phyloP scores from a whole-genome alignment of 805 yeast genomes.

The Zygotorulaspora danielsina region DNA sequence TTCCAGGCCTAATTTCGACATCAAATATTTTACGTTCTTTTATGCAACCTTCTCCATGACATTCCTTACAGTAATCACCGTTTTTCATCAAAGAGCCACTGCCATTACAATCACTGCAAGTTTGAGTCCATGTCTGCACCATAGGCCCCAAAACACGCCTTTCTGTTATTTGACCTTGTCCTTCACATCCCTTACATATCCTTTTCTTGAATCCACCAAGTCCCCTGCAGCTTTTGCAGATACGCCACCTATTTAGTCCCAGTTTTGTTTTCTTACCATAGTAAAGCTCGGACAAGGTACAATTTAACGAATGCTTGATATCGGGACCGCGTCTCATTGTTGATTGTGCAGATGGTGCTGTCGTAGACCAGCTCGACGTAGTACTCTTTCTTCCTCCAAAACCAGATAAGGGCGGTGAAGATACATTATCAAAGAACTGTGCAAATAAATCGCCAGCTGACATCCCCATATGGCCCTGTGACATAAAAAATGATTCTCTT shows the following conservation, averaged over 20 bases:
- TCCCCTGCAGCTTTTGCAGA: constrained; percentile 51
- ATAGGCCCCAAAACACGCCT: constrained; percentile 44
- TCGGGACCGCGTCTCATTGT: constrained; percentile 41
- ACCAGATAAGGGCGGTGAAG: constrained; percentile 3
- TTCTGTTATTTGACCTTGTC: constrained; percentile 41
- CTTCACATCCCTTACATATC: constrained; percentile 41
- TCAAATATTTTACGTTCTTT: constrained; percentile 49
- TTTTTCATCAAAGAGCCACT: constrained; percentile 36
- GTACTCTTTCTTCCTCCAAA: not conserved
- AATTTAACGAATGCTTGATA: constrained; percentile 51
- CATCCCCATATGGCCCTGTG: constrained; percentile 12
- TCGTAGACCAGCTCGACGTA: not conserved
- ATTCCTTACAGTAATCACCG: constrained; percentile 38
- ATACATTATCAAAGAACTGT: constrained; percentile 25
- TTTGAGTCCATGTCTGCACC: constrained; percentile 41
- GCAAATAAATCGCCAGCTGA: constrained; percentile 32
- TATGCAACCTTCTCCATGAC: constrained; percentile 45
- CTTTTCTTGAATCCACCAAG: constrained; percentile 40
- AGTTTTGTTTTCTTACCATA: constrained; percentile 54
- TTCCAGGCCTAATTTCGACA: constrained; percentile 54
- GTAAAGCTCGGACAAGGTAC: constrained; percentile 53
- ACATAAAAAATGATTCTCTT: constrained; percentile 9
- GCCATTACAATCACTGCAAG: constrained; percentile 45
- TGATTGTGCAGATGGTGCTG: not conserved
- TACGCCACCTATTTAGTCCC: constrained; percentile 46